A percentile compares a stretch with the other conserved stretches of the same genome.
Conservation (phyloP, 805 yeast genomes). For the Yarrowia deformans region DNA sequence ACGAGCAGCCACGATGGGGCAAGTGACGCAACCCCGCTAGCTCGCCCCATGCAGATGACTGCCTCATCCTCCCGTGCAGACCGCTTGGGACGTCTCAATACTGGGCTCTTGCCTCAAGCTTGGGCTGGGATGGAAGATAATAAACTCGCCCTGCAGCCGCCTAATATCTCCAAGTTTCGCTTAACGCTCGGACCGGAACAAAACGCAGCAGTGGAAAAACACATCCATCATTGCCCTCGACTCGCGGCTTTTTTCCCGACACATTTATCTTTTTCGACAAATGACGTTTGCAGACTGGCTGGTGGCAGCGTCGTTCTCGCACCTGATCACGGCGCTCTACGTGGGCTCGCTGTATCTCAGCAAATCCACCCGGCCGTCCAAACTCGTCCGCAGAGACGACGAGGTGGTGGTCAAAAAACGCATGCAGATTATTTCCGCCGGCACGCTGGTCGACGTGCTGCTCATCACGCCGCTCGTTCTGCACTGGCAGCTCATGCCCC, state of each 20-base stretch:
- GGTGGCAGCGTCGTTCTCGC: constrained; percentile 28
- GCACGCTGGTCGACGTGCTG: constrained; percentile 51
- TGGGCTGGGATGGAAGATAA: background rate
- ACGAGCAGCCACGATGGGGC: too few species aligned
- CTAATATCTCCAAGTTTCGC: constrained; percentile 34
- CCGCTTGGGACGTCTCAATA: background rate
- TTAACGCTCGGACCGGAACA: background rate
- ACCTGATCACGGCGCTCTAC: constrained; percentile 43
- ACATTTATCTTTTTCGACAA: background rate
- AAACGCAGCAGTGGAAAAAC: background rate
- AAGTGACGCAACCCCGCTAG: too few species aligned
- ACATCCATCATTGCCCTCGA: too few species aligned
- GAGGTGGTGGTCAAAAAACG: constrained; percentile 43
- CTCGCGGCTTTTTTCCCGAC: too few species aligned
- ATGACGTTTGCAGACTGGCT: constrained; percentile 33
- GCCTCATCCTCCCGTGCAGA: background rate
- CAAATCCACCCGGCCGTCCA: constrained; percentile 44
- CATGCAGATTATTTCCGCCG: constrained; percentile 48
- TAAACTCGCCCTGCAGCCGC: constrained; percentile 31
- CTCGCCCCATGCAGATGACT: too few species aligned
- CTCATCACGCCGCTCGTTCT: constrained; percentile 42
- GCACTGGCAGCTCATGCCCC: constrained; percentile 17
- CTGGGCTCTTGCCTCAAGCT: too few species aligned
- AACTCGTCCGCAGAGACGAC: constrained; percentile 43
- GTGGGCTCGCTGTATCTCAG: constrained; percentile 45